Percentiles rank a stretch among this genome's conserved stretches.
These are phyloP conservation scores for Peronospora belbahrii DNA, from an alignment of 352 stramenopile genomes.

Conservation along the genomic window DNA sequence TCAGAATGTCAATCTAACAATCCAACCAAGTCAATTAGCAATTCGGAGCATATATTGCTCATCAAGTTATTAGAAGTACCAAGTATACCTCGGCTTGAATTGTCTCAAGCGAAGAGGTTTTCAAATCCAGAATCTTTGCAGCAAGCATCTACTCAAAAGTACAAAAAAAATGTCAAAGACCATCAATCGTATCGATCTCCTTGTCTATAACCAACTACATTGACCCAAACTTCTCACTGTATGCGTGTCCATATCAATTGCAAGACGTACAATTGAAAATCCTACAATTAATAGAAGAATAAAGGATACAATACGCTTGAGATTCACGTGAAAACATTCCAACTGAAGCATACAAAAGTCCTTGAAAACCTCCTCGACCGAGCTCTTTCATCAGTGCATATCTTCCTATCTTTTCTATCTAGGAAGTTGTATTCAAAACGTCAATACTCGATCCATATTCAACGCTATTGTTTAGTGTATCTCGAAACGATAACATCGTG, in stretches of 20 bases:
- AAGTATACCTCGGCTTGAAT: conserved; percentile 49
- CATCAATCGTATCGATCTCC: too few relatives aligned
- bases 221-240: conserved; percentile 13
- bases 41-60: background rate
- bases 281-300: conserved; percentile 19
- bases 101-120: conserved; percentile 40
- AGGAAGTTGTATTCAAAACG: conserved; percentile 2
- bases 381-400: conserved; percentile 62
- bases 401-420: conserved; percentile 24
- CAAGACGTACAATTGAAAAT: conserved; percentile 60
- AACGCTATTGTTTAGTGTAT: conserved; percentile 13
- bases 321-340: too few relatives aligned
- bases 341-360: background rate
- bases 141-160: too few relatives aligned
- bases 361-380: conserved; percentile 40
- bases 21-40: too few relatives aligned
- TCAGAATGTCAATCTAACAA: conserved; percentile 51
- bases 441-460: conserved; percentile 18
- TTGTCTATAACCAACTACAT: too few relatives aligned
- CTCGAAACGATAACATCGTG: conserved; percentile 4
- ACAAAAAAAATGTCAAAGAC: too few relatives aligned
- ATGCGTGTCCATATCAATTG: conserved; percentile 44
- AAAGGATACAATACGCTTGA: too few relatives aligned
- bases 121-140: too few relatives aligned
- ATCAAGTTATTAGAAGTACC: too few relatives aligned